Conservation (phyloP, 1,284 basidiomycete genomes). For the Cutaneotrichosporon cavernicola region DNA sequence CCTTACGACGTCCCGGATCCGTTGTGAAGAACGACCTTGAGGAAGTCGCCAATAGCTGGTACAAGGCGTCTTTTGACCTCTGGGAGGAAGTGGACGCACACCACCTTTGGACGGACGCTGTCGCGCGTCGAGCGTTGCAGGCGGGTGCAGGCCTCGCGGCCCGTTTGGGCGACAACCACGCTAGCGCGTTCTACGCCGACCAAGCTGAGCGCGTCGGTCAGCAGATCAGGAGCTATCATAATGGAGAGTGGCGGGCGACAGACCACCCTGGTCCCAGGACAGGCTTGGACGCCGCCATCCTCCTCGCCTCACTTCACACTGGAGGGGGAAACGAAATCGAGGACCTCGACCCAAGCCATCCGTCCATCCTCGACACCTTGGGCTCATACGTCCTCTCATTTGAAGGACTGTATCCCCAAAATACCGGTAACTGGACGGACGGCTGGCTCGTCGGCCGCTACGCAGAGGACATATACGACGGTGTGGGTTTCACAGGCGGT, state of each 20-base stretch:
- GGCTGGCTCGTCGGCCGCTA: conserved; percentile 55
- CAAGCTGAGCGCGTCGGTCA: conserved; percentile 38
- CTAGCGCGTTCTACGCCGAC: conserved; percentile 45
- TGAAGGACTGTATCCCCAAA: conserved; percentile 51
- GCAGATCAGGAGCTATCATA: conserved; percentile 43
- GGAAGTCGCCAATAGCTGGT: conserved; percentile 53
- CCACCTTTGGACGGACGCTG: conserved; percentile 56
- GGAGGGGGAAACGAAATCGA: conserved; percentile 27
- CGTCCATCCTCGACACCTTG: conserved; percentile 46
- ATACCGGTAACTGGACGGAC: conserved; percentile 40
- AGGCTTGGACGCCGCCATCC: conserved; percentile 52
- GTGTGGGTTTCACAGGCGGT: conserved; percentile 45
- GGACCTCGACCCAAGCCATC: conserved; percentile 29
- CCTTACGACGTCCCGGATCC: conserved; percentile 27
- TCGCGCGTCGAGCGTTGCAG: conserved; percentile 49
- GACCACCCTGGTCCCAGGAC: not conserved
- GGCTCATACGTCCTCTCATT: conserved; percentile 47
- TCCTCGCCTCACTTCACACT: conserved; percentile 52
- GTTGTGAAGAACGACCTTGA: conserved; percentile 58
- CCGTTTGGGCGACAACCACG: conserved; percentile 44
- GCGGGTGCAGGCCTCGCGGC: conserved; percentile 51
- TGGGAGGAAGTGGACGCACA: conserved; percentile 51
- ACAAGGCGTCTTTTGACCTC: conserved; percentile 50
- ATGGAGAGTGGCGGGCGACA: conserved; percentile 1
- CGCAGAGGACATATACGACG: conserved; percentile 55